These are phyloP conservation scores for Aspergillus oerlinghausenensis DNA, from an alignment of 2,329 filamentous ascomycete genomes.

Conservation along the genomic window DNA sequence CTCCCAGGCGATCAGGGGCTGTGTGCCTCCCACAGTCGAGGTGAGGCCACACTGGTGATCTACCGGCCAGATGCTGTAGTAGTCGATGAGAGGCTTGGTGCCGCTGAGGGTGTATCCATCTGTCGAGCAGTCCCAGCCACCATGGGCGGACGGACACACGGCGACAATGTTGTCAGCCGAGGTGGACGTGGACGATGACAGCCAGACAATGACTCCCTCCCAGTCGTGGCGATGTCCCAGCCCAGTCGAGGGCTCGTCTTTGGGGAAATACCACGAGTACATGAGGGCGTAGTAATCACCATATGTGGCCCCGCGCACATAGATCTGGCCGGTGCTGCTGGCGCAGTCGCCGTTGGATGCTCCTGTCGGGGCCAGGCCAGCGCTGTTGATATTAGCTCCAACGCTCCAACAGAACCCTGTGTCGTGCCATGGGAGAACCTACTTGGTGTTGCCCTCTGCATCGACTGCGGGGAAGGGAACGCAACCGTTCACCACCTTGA, in stretches of 20 bases:
- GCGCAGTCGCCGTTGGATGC: constrained; percentile 37
- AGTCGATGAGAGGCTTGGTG: constrained; percentile 45
- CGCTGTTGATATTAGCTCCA: constrained; percentile 26
- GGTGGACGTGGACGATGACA: constrained; percentile 34
- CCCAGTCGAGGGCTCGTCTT: constrained; percentile 42
- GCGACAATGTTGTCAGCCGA: constrained; percentile 42
- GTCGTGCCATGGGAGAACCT: constrained; percentile 12
- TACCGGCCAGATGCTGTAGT: constrained; percentile 46
- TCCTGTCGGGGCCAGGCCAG: constrained; percentile 42
- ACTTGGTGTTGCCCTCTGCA: constrained; percentile 54
- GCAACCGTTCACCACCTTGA: constrained; percentile 56
- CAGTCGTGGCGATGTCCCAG: constrained; percentile 54
- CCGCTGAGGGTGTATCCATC: constrained; percentile 39
- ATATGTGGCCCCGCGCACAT: constrained; percentile 42
- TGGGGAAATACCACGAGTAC: constrained; percentile 52
- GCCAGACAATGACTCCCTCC: constrained; percentile 53
- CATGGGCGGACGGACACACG: constrained; percentile 51
- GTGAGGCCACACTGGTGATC: constrained; percentile 46
- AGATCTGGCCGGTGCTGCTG: constrained; percentile 48
- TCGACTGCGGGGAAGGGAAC: constrained; percentile 62
- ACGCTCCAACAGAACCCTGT: neutral
- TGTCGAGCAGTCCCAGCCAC: constrained; percentile 44
- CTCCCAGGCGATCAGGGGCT: constrained; percentile 49
- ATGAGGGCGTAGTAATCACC: constrained; percentile 46
- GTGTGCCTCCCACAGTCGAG: constrained; percentile 37